Base-by-base conservation (phyloP, 495 filamentous ascomycete genomes). In the Podospora tetraspora region DNA sequence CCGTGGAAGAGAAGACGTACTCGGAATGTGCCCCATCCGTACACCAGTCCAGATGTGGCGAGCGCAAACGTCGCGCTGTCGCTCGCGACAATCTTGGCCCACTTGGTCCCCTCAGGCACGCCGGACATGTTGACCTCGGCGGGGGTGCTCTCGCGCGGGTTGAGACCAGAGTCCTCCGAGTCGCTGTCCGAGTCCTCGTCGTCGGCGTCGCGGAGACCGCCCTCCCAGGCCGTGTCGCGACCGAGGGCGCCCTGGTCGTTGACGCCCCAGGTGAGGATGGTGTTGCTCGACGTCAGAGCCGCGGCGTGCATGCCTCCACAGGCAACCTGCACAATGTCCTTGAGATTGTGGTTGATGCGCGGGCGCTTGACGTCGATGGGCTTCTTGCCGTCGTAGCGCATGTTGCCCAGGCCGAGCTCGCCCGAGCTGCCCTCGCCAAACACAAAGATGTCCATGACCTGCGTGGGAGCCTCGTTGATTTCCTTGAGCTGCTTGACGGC, bases 1-100 rank as follows among this genome's bases (percentile, higher is more conserved):
- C 2, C 27, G 1, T 13, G 19, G 27, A 23, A 32, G 2, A 25
- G 58, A 27, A 29, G 25, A 75, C 84, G 73, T 80, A 89, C 86
- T 62, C 85, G 78, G 76, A 92, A 92, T 37, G 88, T 90, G 60
- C 89, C 89, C 89, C 89, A 92, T 30, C 88, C 88, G 63, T 85
- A 90, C 19, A 91, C 87, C 13, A 75, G 74, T 23, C 89, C 89
- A 34, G 84, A 82, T 11, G 85, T 80, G 34, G 89, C 90, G 52
- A 92, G 79, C 13, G 86, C 89, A 76, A 92, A 87, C 5, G 85
- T 85, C 37, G 85, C 80, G 70, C 83, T 88, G 77, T 91, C 88
- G 62, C 84, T 83, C 64, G 87, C 88, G n/a, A 82, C 84, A 64
- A 92, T 79, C 71, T 89, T 85, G 10, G 83, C 82, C 75, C 89